phyloP scores from a whole-genome alignment of 2,329 filamentous ascomycete species.

The Rutstroemia sydowiana region DNA sequence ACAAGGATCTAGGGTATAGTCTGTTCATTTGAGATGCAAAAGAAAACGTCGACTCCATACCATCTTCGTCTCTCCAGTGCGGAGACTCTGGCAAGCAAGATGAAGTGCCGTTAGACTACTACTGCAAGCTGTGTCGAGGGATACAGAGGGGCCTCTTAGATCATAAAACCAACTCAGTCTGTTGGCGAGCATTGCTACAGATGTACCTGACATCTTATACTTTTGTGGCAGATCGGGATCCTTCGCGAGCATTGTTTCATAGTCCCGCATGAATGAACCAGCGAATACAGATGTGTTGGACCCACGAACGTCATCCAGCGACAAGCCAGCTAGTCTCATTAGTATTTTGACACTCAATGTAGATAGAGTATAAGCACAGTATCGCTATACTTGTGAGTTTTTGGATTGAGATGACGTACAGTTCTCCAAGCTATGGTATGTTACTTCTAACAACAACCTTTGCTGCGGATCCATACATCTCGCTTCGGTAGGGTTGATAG shows the following conservation, averaged over 20 bases:
- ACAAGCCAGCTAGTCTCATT: conserved; percentile 10
- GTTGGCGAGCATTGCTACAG: conserved; percentile 40
- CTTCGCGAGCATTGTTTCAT: background rate
- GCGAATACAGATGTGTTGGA: conserved; percentile 27
- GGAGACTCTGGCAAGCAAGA: conserved; percentile 44
- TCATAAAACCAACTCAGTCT: conserved; percentile 49
- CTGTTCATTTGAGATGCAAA: background rate
- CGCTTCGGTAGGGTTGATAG: conserved; percentile 11
- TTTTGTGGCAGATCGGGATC: conserved; percentile 19
- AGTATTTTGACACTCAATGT: background rate
- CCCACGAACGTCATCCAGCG: conserved; percentile 10
- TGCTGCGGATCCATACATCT: conserved; percentile 40
- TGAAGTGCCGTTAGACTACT: conserved; percentile 47
- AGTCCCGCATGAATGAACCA: conserved; percentile 22
- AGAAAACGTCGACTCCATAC: no score
- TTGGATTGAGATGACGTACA: conserved; percentile 4
- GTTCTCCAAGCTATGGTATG: conserved; percentile 17
- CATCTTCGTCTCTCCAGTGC: conserved; percentile 30
- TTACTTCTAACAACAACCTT: conserved; percentile 31
- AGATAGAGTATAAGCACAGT: background rate
- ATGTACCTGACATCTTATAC: conserved; percentile 23
- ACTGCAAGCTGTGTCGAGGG: conserved; percentile 52
- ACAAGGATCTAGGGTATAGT: conserved; percentile 38
- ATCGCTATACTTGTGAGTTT: no score
- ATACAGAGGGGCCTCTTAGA: conserved; percentile 43